phyloP scores from a whole-genome alignment of 2,329 filamentous ascomycete genomes.

The Phialemonium atrogriseum region DNA sequence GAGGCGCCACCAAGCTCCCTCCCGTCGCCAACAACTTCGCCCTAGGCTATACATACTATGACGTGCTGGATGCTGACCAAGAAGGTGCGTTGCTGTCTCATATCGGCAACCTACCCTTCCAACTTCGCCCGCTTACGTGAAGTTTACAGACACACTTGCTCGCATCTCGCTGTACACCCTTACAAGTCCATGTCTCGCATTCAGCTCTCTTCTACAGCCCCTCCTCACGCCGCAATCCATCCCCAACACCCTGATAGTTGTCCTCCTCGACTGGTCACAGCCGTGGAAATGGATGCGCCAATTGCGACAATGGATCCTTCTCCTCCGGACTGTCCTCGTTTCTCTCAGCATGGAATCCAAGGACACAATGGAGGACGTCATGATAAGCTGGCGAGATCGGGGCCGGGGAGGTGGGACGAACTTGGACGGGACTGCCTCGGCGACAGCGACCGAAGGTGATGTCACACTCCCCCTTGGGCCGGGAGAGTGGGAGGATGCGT shows the following conservation, averaged over 20 bases:
- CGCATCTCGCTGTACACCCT: conserved; percentile 85
- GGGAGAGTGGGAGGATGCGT: conserved; percentile 86
- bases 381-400: conserved; percentile 69
- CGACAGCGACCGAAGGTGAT: conserved; percentile 55
- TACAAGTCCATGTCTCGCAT: conserved; percentile 74
- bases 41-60: conserved; percentile 89
- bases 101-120: no score
- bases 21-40: conserved; percentile 89
- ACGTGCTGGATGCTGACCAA: conserved; percentile 87
- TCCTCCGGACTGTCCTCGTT: conserved; percentile 69
- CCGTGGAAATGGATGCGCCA: conserved; percentile 90
- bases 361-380: conserved; percentile 78
- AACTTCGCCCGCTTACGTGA: no score
- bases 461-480: conserved; percentile 71
- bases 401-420: conserved; percentile 57
- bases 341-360: conserved; percentile 70
- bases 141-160: conserved; percentile 85
- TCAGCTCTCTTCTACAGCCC: conserved; percentile 73
- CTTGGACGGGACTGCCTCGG: conserved; percentile 51
- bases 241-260: conserved; percentile 77
- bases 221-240: conserved; percentile 78
- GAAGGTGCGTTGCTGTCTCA: conserved; percentile 77
- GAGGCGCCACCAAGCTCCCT: conserved; percentile 51
- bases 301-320: conserved; percentile 79
- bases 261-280: conserved; percentile 92